These are phyloP conservation scores for Millerago galiae DNA, from an alignment of 805 yeast species.

Conservation along the genomic window DNA sequence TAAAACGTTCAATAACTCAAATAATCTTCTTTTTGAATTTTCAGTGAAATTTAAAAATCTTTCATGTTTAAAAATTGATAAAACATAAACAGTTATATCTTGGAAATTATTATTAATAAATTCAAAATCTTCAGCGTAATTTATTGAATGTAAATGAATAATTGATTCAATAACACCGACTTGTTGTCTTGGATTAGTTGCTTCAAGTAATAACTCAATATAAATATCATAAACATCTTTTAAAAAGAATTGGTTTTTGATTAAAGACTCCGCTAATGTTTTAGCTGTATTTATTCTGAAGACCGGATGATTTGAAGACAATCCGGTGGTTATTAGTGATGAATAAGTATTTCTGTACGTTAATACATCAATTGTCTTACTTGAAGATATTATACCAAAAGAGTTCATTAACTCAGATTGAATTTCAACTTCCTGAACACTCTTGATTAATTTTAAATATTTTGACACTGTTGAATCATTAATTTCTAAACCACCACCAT, in stretches of 20 bases:
- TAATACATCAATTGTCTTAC: slow-evolving; percentile 26
- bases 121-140: slow-evolving; percentile 20
- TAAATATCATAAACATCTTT: slow-evolving; percentile 16
- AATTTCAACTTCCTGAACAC: slow-evolving; percentile 10
- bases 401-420: slow-evolving; percentile 12
- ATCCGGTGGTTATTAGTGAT: slow-evolving; percentile 15
- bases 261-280: slow-evolving; percentile 30
- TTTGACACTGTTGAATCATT: slow-evolving; percentile 14
- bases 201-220: slow-evolving; percentile 21
- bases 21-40: slow-evolving; percentile 14
- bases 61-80: slow-evolving; percentile 24
- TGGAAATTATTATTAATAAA: slow-evolving; percentile 25
- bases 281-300: slow-evolving; percentile 26
- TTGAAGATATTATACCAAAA: slow-evolving; percentile 18
- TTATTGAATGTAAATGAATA: slow-evolving; percentile 28
- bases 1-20: slow-evolving; percentile 18
- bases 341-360: slow-evolving; percentile 19
- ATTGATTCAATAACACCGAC: slow-evolving; percentile 32
- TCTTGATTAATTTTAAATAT: slow-evolving; percentile 18
- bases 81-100: slow-evolving; percentile 18
- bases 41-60: slow-evolving; percentile 15
- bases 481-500: slow-evolving; percentile 18
- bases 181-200: slow-evolving; percentile 18
- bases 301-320: slow-evolving; percentile 1
- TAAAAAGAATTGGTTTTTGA: slow-evolving; percentile 15